phyloP scores from a whole-genome alignment of 1,284 basidiomycete genomes.

The Farysia itapuensis region DNA sequence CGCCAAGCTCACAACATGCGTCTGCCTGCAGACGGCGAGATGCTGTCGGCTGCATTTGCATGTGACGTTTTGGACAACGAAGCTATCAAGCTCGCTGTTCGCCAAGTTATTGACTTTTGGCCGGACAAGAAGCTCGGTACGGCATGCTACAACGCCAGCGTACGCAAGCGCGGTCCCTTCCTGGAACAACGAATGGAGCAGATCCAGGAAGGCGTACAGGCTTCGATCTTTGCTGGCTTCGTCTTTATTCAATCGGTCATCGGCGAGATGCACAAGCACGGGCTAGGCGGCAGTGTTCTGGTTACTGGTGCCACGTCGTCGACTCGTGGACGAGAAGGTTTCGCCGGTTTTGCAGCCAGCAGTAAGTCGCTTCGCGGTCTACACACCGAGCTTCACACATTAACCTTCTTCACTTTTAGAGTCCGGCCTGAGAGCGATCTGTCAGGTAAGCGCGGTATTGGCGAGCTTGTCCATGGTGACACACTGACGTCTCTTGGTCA shows the following conservation, averaged over 20 bases:
- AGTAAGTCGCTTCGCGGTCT: constrained; percentile 12
- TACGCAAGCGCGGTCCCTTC: constrained; percentile 38
- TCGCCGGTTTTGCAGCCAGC: constrained; percentile 45
- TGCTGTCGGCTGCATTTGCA: constrained; percentile 30
- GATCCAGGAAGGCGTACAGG: constrained; percentile 32
- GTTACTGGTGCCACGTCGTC: constrained; percentile 47
- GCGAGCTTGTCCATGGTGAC: no score
- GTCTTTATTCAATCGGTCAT: constrained; percentile 38
- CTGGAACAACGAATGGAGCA: constrained; percentile 22
- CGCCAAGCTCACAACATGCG: constrained; percentile 2
- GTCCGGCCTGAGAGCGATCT: constrained; percentile 32
- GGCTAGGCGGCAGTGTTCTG: constrained; percentile 32
- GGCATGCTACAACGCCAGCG: constrained; percentile 42
- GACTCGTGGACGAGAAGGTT: constrained; percentile 39
- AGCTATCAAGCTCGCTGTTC: constrained; percentile 14
- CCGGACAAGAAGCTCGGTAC: constrained; percentile 38
- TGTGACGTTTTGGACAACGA: constrained; percentile 41
- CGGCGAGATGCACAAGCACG: constrained; percentile 14
- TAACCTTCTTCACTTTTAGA: constrained; percentile 4
- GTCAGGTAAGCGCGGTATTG: constrained; percentile 24
- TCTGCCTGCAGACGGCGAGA: neutral
- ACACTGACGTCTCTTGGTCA: no score
- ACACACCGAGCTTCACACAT: neutral
- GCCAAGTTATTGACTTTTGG: constrained; percentile 17
- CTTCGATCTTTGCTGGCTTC: constrained; percentile 37